A percentile compares a stretch with the other conserved stretches of the same genome.
These are phyloP conservation scores for Crinitomyces ghanaensis DNA, from an alignment of 805 yeast genomes.

Conservation along the genomic window DNA sequence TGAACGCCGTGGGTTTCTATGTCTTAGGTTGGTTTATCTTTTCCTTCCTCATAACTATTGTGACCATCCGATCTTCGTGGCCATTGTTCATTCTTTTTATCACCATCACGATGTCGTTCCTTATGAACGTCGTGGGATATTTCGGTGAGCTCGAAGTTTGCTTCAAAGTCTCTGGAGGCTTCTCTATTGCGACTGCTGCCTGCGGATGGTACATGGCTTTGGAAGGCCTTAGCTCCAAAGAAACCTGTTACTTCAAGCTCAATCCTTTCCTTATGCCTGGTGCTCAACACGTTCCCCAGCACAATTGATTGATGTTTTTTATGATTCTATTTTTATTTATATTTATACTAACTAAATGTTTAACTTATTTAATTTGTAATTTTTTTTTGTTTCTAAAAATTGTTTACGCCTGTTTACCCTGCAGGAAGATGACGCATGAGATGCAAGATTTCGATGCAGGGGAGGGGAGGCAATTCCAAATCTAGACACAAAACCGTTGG, in stretches of 20 bases:
- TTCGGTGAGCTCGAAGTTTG: neutral
- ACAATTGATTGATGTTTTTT: too few species aligned
- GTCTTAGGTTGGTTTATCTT: slow-evolving; percentile 56
- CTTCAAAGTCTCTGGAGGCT: slow-evolving; percentile 31
- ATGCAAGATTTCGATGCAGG: too few species aligned
- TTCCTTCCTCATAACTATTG: slow-evolving; percentile 40
- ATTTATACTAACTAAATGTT: too few species aligned
- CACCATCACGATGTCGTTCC: slow-evolving; percentile 1
- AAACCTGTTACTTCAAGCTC: slow-evolving; percentile 46
- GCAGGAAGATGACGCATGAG: too few species aligned
- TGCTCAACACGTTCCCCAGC: slow-evolving; percentile 8
- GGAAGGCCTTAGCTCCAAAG: slow-evolving; percentile 33
- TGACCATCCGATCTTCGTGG: slow-evolving; percentile 49
- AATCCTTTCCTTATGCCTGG: slow-evolving; percentile 41
- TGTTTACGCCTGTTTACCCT: too few species aligned
- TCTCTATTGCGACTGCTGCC: slow-evolving; percentile 26
- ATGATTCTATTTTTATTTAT: too few species aligned
- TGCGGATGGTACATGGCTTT: slow-evolving; percentile 3
- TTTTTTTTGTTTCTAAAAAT: too few species aligned
- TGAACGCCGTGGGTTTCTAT: slow-evolving; percentile 47
- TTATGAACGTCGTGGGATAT: slow-evolving; percentile 2
- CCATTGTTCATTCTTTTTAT: slow-evolving; percentile 2
- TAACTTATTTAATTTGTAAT: too few species aligned
- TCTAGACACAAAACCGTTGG: too few species aligned
- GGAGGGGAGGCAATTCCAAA: too few species aligned